Evolutionary conservation across 1,284 basidiomycete genomes (phyloP).

Genomic region (Blastosporella zonata): DNA sequence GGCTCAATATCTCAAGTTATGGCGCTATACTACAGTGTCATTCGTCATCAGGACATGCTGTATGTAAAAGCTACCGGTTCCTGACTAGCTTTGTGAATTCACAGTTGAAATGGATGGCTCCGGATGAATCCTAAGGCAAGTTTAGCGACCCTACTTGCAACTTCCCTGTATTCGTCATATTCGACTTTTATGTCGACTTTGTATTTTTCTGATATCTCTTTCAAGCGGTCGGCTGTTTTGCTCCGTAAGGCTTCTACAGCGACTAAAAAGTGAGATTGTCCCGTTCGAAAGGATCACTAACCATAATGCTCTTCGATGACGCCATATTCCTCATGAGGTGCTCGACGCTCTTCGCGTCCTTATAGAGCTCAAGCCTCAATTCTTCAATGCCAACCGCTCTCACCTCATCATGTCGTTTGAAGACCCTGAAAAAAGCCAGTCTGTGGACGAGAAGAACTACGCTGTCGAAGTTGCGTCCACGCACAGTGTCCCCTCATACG

Average conservation of each 20-base stretch:
- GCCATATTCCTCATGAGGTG: conserved; percentile 1
- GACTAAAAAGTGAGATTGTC: neutral
- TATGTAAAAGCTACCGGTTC: neutral
- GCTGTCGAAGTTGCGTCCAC: conserved; percentile 16
- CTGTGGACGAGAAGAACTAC: conserved; percentile 22
- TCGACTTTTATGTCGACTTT: neutral
- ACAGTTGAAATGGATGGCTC: neutral
- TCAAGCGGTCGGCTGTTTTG: neutral
- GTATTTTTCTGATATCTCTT: neutral
- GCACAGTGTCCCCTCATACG: conserved; percentile 22
- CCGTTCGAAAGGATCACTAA: neutral
- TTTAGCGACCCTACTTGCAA: neutral
- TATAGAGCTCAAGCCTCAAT: neutral
- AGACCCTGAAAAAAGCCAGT: conserved; percentile 12
- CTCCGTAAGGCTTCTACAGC: neutral
- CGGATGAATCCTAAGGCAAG: neutral
- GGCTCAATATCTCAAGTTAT: neutral
- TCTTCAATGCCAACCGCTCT: neutral
- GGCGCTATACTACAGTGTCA: neutral
- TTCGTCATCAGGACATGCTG: neutral
- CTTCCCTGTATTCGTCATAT: conserved; percentile 3
- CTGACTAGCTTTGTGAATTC: neutral
- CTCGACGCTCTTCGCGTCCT: neutral
- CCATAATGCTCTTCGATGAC: conserved; percentile 9
- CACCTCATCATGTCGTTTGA: conserved; percentile 19